Conservation (phyloP, 495 filamentous ascomycete species). For the Tuber brumale region DNA sequence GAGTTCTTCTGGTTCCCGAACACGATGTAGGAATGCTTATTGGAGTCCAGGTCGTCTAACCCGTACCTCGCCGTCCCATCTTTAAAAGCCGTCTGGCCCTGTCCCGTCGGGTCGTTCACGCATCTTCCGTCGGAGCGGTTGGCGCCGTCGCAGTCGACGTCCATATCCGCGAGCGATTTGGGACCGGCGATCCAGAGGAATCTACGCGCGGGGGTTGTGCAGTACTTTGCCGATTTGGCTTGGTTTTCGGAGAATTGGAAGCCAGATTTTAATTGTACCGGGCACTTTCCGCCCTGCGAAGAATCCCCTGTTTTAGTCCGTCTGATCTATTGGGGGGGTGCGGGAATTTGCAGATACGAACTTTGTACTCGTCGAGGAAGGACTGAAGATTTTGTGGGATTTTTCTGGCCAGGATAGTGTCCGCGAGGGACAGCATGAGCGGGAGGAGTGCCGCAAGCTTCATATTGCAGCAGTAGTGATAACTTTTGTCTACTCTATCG, state of each 20-base stretch:
- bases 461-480: not conserved
- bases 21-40: conserved; percentile 60
- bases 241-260: not conserved
- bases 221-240: conserved; percentile 9
- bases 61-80: conserved; percentile 46
- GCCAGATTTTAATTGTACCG: not conserved
- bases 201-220: conserved; percentile 4
- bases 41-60: conserved; percentile 55
- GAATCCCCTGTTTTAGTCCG: not conserved
- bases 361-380: conserved; percentile 29
- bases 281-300: not conserved
- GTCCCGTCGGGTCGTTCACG: conserved; percentile 48
- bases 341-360: not conserved
- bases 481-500: not conserved
- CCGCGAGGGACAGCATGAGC: not conserved
- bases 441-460: not conserved
- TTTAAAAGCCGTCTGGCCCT: conserved; percentile 53
- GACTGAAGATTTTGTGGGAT: conserved; percentile 23
- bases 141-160: conserved; percentile 63
- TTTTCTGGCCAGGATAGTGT: not conserved
- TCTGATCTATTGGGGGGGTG: not conserved
- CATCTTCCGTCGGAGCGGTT: conserved; percentile 50
- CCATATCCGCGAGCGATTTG: conserved; percentile 49
- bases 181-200: conserved; percentile 23
- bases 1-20: conserved; percentile 54